These are phyloP conservation scores for Nicotiana noctiflora DNA, from an alignment of 257 asterid species.

Conservation along the genomic window DNA sequence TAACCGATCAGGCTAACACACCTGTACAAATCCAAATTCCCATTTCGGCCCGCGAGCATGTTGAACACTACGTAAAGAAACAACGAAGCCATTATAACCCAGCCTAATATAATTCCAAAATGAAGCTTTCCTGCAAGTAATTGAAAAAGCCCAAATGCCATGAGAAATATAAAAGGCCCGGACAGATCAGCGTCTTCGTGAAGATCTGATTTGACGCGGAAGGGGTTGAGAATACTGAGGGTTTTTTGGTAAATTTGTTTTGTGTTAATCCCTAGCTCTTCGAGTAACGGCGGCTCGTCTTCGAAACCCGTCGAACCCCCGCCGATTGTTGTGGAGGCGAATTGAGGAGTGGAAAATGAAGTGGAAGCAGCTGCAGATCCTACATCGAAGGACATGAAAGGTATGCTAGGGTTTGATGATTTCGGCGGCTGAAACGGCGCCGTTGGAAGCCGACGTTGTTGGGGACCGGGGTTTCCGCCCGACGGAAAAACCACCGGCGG, in stretches of 20 bases:
- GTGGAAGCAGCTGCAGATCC: constrained; percentile 66
- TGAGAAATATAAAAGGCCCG: constrained; percentile 73
- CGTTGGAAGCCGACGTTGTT: constrained; percentile 76
- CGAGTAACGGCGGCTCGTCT: constrained; percentile 87
- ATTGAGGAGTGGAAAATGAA: constrained; percentile 66
- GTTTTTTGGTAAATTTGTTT: constrained; percentile 84
- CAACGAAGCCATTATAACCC: constrained; percentile 79
- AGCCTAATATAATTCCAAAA: constrained; percentile 73
- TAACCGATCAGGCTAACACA: constrained; percentile 86
- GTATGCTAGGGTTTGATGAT: constrained; percentile 58
- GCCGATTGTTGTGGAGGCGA: constrained; percentile 35
- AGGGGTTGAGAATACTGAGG: constrained; percentile 57
- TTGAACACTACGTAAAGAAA: constrained; percentile 74
- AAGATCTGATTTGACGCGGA: constrained; percentile 54
- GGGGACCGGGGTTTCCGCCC: constrained; percentile 56
- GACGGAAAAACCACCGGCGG: constrained; percentile 82
- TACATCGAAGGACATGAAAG: constrained; percentile 85
- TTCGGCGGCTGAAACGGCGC: constrained; percentile 84
- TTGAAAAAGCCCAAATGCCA: constrained; percentile 85
- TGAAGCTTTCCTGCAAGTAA: constrained; percentile 84
- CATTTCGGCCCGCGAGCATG: constrained; percentile 80
- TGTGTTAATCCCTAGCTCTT: constrained; percentile 89
- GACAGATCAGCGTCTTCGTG: constrained; percentile 93
- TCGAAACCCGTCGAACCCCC: constrained; percentile 53
- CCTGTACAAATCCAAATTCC: constrained; percentile 77